phyloP scores from a whole-genome alignment of 345 rosid genomes.

The Gossypioides kirkii region DNA sequence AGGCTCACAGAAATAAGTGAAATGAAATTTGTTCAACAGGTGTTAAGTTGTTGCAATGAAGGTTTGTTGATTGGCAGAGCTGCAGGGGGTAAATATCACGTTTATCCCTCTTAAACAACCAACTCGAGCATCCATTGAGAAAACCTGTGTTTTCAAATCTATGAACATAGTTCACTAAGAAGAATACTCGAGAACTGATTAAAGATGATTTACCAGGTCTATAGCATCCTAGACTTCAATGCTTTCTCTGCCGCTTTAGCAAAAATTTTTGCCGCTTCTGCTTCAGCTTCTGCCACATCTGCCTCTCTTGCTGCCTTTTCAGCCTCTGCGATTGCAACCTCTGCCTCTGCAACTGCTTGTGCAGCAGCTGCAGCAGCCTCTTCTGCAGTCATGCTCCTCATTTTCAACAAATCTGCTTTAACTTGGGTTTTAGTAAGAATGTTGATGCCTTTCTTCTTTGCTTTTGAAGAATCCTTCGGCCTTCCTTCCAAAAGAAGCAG shows the following conservation, averaged over 20 bases:
- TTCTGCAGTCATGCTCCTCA: conserved; percentile 74
- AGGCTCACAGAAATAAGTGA: neutral
- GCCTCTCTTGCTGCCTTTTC: conserved; percentile 96
- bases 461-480: conserved; percentile 39
- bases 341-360: conserved; percentile 93
- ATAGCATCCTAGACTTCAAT: conserved; percentile 42
- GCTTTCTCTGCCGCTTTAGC: conserved; percentile 82
- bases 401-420: conserved; percentile 52
- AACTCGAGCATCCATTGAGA: neutral
- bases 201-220: conserved; percentile 38
- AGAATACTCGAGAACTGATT: neutral
- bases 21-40: neutral
- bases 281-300: conserved; percentile 92
- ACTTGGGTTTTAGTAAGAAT: conserved; percentile 48
- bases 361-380: conserved; percentile 97
- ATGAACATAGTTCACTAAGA: neutral
- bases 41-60: conserved; percentile 1
- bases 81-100: neutral
- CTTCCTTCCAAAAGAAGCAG: conserved; percentile 48
- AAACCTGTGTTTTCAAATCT: conserved; percentile 4
- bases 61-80: conserved; percentile 7
- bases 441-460: conserved; percentile 40
- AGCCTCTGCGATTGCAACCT: conserved; percentile 88
- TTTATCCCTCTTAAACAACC: conserved; percentile 9
- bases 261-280: conserved; percentile 85